Base-by-base conservation (phyloP, 2,329 filamentous ascomycete species). In the Myriosclerotinia scirpicola region DNA sequence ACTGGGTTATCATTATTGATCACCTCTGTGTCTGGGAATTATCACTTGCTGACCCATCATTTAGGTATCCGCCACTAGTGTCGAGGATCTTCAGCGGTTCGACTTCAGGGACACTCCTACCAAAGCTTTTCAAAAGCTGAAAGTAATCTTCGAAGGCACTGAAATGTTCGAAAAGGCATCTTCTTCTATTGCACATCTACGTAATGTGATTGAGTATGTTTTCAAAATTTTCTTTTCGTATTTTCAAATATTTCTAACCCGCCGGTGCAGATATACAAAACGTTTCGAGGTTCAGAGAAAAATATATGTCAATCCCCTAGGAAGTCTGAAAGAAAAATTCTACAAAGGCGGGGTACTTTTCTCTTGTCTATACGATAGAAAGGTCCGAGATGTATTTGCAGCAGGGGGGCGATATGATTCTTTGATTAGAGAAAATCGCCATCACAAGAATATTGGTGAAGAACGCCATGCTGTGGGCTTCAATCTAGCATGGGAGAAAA, bases 371-470 rank as follows among this genome's bases (percentile, higher is more conserved):
- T 92, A 93, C 70, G 94, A 98, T 76, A 88, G 86, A 69, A 96
- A 92, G 76, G 85, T 89, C 69, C 88, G 86, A 72, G 90, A 95
- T 72, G 91, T 98, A 0, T 92, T 98, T 74, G 95, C 94, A 7
- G 95, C 93, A 42, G 95, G 96, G 61, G 95, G 95, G 2, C 87
- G 95, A 59, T 99, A 99, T 76, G 96, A 99, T 76, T 87, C 87
- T 58, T 81, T 99, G 26, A 94, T 99, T 70, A 88, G 88, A 75
- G 91, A 96, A 68, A 91, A 96, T 74, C 86, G 89, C 11, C 90
- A 91, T 6, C 89, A 87, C 70, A 85, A 87, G 53, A 82, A 86
- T 52, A 84, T 82, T 34, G 81, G 85, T 54, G 83, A 86, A 65
- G 87, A 89, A 73, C 86, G 87, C 26, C 92, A 96, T 75, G 94